A percentile compares a stretch with the other conserved stretches of the same genome.
Conservation (phyloP, 2,329 filamentous ascomycete genomes). For the Epichloe scottii region DNA sequence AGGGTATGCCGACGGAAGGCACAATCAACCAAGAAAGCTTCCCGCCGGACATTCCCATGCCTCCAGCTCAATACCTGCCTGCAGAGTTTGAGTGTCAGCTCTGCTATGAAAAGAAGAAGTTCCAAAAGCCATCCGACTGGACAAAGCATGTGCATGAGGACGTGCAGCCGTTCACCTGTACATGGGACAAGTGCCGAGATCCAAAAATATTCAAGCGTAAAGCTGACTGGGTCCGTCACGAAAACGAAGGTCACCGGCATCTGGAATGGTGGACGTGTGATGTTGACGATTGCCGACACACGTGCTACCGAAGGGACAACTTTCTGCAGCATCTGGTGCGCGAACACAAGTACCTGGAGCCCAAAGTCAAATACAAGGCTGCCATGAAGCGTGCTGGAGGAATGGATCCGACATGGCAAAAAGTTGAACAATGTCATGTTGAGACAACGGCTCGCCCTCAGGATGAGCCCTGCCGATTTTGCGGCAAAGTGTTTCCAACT, state of each 20-base stretch:
- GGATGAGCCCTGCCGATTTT: conserved; percentile 79
- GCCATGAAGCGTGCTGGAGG: conserved; percentile 47
- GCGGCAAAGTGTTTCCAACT: conserved; percentile 63
- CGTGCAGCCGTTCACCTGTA: conserved; percentile 86
- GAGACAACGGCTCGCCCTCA: conserved; percentile 54
- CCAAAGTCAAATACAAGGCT: conserved; percentile 64
- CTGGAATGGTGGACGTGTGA: conserved; percentile 86
- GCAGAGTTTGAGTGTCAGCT: conserved; percentile 83
- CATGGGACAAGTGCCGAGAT: conserved; percentile 70
- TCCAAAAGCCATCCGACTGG: conserved; percentile 89
- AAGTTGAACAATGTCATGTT: conserved; percentile 65
- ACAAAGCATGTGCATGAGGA: conserved; percentile 94
- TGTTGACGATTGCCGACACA: conserved; percentile 67
- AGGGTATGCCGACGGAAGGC: conserved; percentile 56
- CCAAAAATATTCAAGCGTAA: conserved; percentile 91
- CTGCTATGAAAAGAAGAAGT: conserved; percentile 75
- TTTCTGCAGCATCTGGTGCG: conserved; percentile 86
- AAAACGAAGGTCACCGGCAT: conserved; percentile 82
- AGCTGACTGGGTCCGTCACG: conserved; percentile 89
- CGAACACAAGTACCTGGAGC: conserved; percentile 78
- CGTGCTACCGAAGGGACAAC: conserved; percentile 80
- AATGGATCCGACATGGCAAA: conserved; percentile 57
- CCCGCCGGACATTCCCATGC: conserved; percentile 67
- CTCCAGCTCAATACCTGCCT: conserved; percentile 63
- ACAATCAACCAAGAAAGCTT: conserved; percentile 62